phyloP scores from a whole-genome alignment of 768 basidiomycete genomes.

The Pulveroboletus sp. region DNA sequence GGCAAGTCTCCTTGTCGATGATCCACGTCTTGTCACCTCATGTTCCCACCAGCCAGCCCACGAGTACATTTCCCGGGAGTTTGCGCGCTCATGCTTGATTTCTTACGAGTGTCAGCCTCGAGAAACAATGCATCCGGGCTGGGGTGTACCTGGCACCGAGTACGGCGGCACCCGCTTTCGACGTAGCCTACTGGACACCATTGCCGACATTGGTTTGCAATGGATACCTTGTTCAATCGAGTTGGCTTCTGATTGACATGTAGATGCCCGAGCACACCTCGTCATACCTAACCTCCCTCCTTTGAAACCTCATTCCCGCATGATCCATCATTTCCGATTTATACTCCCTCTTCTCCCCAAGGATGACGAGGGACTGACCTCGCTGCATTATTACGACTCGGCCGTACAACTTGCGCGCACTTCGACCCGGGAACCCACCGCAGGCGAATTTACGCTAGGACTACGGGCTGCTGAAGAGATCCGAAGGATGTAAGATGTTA shows the following conservation, averaged over 20 bases:
- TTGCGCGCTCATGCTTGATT: constrained; percentile 69
- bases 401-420: constrained; percentile 71
- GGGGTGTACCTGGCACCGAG: constrained; percentile 69
- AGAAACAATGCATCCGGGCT: constrained; percentile 64
- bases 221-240: background rate
- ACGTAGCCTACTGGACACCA: constrained; percentile 66
- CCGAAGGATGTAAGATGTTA: constrained; percentile 48
- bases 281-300: constrained; percentile 72
- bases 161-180: constrained; percentile 64
- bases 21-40: background rate
- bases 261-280: constrained; percentile 67
- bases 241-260: constrained; percentile 5
- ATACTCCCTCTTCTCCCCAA: constrained; percentile 58
- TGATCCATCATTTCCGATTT: constrained; percentile 81
- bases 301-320: constrained; percentile 68
- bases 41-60: constrained; percentile 50
- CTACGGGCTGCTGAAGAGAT: constrained; percentile 63
- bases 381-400: constrained; percentile 75
- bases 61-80: constrained; percentile 70
- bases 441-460: constrained; percentile 65
- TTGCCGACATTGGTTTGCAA: constrained; percentile 61
- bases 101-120: constrained; percentile 70
- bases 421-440: constrained; percentile 55
- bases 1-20: constrained; percentile 33
- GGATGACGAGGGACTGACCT: constrained; percentile 64